Evolutionary conservation across 805 yeast genomes (phyloP).

Genomic region (Dipodascus geniculatus): DNA sequence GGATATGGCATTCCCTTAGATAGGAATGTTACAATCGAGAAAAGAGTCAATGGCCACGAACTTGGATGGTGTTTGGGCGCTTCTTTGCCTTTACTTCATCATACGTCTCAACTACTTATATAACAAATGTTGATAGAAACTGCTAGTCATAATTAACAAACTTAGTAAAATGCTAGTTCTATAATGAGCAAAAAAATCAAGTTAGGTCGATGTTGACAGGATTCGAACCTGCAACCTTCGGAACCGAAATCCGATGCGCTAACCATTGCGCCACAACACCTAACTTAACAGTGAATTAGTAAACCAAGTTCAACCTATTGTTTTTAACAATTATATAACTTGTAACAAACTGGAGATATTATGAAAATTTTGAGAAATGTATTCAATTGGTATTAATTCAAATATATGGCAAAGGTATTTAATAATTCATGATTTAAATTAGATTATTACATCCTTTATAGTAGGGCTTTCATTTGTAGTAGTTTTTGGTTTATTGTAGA

Average conservation of each 20-base stretch:
- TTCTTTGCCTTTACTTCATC: conserved; percentile 75
- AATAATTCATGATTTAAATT: neutral
- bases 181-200: neutral
- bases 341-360: too few relatives aligned
- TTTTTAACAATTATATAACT: too few relatives aligned
- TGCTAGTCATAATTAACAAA: neutral
- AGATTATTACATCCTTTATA: neutral
- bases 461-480: neutral
- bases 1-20: conserved; percentile 89
- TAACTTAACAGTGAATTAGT: neutral
- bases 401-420: too few relatives aligned
- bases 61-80: conserved; percentile 98
- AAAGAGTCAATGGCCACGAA: conserved; percentile 75
- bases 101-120: conserved; percentile 33
- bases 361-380: too few relatives aligned
- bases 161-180: too few relatives aligned
- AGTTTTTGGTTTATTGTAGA: neutral
- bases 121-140: neutral
- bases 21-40: conserved; percentile 83
- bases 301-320: too few relatives aligned
- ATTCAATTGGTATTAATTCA: too few relatives aligned
- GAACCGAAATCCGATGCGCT: conserved; percentile 2
- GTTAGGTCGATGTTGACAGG: conserved; percentile 1
- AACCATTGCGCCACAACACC: conserved; percentile 2
- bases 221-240: conserved; percentile 2